Percentiles rank a stretch among this genome's conserved stretches.
phyloP scores from a whole-genome alignment of 1,139 yeast genomes.

The Kluyveromyces marxianus region DNA sequence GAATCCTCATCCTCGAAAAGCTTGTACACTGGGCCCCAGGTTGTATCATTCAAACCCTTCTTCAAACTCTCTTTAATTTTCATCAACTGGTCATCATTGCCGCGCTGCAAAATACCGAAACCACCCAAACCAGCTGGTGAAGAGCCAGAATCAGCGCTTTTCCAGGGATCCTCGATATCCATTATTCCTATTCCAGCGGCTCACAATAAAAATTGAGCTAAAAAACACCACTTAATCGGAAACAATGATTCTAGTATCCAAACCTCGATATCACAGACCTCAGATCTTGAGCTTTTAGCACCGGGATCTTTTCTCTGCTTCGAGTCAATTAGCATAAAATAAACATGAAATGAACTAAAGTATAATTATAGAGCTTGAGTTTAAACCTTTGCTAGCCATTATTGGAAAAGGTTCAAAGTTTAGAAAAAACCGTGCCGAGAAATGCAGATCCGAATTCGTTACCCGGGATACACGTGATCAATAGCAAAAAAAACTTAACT shows the following conservation, averaged over 20 bases:
- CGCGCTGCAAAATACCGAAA: neutral
- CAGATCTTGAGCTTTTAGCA: too few relatives aligned
- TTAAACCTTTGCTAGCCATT: too few relatives aligned
- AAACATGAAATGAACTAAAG: too few relatives aligned
- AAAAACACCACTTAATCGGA: neutral
- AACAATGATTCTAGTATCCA: too few relatives aligned
- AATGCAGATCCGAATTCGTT: too few relatives aligned
- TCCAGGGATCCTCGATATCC: conserved; percentile 9
- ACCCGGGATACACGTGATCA: too few relatives aligned
- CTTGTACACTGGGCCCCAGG: conserved; percentile 20
- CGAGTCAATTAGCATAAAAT: too few relatives aligned
- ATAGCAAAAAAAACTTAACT: too few relatives aligned
- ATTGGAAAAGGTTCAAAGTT: too few relatives aligned
- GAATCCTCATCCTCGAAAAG: conserved; percentile 17
- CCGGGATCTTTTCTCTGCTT: neutral
- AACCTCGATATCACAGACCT: too few relatives aligned
- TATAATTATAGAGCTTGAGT: too few relatives aligned
- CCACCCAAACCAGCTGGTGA: neutral
- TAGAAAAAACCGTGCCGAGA: too few relatives aligned
- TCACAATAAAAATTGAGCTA: neutral
- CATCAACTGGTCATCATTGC: neutral
- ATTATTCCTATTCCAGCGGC: neutral
- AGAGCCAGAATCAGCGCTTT: neutral
- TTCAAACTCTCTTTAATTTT: conserved; percentile 5
- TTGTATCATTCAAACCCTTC: conserved; percentile 4